A percentile compares a stretch with the other conserved stretches of the same genome.
phyloP scores from a whole-genome alignment of 257 asterid genomes.

The Przewalskia tangutica region DNA sequence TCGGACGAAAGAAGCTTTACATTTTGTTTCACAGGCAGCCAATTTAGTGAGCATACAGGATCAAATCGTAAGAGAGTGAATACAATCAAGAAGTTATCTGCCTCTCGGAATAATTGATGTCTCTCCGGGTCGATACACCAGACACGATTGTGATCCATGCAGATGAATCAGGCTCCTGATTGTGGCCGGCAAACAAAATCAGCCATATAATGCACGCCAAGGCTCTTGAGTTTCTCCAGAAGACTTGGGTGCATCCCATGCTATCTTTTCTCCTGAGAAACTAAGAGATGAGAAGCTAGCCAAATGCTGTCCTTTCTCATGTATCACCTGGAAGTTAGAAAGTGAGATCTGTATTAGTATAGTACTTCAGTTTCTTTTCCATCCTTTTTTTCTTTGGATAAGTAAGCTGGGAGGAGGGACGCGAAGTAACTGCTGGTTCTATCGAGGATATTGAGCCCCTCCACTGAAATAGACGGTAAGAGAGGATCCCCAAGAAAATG shows the following conservation, averaged over 20 bases:
- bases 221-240: slow-evolving; percentile 52
- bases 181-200: background rate
- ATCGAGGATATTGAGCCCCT: background rate
- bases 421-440: background rate
- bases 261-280: slow-evolving; percentile 47
- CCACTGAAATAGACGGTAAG: background rate
- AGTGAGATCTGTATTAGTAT: background rate
- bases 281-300: slow-evolving; percentile 48
- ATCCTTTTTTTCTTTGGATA: background rate
- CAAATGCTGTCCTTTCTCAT: slow-evolving; percentile 49
- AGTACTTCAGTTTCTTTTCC: background rate
- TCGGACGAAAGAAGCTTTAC: background rate
- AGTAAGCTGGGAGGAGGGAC: background rate
- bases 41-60: too few relatives aligned
- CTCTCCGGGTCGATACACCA: background rate
- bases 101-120: background rate
- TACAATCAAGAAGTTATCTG: background rate
- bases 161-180: background rate
- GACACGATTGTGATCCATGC: background rate
- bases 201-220: slow-evolving; percentile 87
- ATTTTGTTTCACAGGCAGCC: background rate
- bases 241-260: slow-evolving; percentile 42
- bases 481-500: background rate
- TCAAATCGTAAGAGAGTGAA: background rate
- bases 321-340: slow-evolving; percentile 37